Base-by-base conservation (phyloP, 805 yeast genomes). In the Candida silvatica region DNA sequence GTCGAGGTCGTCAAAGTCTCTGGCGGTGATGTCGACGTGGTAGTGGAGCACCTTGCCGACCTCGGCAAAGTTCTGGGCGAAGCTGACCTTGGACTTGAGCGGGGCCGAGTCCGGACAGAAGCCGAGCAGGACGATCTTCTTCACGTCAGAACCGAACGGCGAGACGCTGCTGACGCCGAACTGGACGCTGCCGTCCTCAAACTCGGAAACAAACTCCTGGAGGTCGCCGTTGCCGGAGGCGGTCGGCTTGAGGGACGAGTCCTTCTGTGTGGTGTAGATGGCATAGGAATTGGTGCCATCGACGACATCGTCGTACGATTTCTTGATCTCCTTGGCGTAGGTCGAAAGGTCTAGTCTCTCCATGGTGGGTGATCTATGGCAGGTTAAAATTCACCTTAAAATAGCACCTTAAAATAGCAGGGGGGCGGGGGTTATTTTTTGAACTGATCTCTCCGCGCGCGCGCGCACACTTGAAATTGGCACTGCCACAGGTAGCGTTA, bases 91-190 rank as follows among this genome's bases (percentile, higher is more conserved):
- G 19, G 80, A 67, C 52, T 78, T 81, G 52, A 66, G 68, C 43
- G 97, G 94, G 17, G 95, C 88, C 37, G 90, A 84, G 58, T 92
- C 97, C 5, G 98, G 98, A 62, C 95, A 84, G 96, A 96, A 90
- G 34, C 97, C 97, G 26, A 92, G 67, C 32, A 92, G 65, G 22
- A 90, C 71, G 44, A 84, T 67, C 64, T 92, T 92, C 51, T 74
- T 72, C 24, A 92, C 88, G 47, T 83, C 92, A 4, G 95, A 81
- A n/a, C 92, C 94, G 37, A 90, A 90, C 37, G 90, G 94, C 38
- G 77, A 75, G 31, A 90, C 85, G 36, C 95, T 74, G 27, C 85
- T 82, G 39, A 92, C 68, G 27, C 97, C 98, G 50, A 80, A 92
- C 63, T 88, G 95, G 40, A 88, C 85, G 39, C 77, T 74, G 3